These are phyloP conservation scores for Herpetospermum pedunculosum DNA, from an alignment of 306 rosid species.

Conservation along the genomic window DNA sequence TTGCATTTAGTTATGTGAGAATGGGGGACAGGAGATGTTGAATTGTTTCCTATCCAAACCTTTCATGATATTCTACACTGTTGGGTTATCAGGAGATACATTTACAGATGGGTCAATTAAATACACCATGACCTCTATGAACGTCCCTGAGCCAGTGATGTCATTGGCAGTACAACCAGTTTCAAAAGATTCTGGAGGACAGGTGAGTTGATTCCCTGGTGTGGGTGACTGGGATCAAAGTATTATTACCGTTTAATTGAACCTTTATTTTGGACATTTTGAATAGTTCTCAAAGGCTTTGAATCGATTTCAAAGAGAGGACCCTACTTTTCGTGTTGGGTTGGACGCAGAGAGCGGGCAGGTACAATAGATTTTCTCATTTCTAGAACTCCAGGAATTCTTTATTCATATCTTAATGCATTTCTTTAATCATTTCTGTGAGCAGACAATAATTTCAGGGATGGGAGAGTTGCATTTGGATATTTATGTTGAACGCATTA, in stretches of 20 bases:
- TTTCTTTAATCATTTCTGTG: slow-evolving; percentile 11
- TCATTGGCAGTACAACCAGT: slow-evolving; percentile 96
- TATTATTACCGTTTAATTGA: neutral
- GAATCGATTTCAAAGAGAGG: slow-evolving; percentile 95
- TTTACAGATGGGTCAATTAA: slow-evolving; percentile 84
- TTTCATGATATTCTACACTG: slow-evolving; percentile 5
- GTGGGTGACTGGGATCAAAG: slow-evolving; percentile 2
- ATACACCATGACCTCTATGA: slow-evolving; percentile 98
- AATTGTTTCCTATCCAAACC: neutral
- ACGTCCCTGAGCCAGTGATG: slow-evolving; percentile 99
- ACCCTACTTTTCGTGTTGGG: slow-evolving; percentile 97
- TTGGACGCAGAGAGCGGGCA: slow-evolving; percentile 95
- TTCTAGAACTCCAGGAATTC: neutral
- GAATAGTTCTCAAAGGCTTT: slow-evolving; percentile 90
- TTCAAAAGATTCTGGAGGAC: slow-evolving; percentile 97
- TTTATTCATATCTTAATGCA: neutral
- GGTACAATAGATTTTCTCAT: slow-evolving; percentile 26
- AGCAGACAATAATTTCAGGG: slow-evolving; percentile 90
- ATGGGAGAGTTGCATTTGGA: slow-evolving; percentile 99
- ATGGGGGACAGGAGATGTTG: neutral
- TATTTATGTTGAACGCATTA: slow-evolving; percentile 87
- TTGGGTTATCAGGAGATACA: slow-evolving; percentile 72
- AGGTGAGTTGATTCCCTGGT: slow-evolving; percentile 44
- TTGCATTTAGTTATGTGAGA: neutral
- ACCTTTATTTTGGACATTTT: slow-evolving; percentile 8